Base-by-base conservation (phyloP, 1,284 basidiomycete species). In the Fomitopsis pinicola region DNA sequence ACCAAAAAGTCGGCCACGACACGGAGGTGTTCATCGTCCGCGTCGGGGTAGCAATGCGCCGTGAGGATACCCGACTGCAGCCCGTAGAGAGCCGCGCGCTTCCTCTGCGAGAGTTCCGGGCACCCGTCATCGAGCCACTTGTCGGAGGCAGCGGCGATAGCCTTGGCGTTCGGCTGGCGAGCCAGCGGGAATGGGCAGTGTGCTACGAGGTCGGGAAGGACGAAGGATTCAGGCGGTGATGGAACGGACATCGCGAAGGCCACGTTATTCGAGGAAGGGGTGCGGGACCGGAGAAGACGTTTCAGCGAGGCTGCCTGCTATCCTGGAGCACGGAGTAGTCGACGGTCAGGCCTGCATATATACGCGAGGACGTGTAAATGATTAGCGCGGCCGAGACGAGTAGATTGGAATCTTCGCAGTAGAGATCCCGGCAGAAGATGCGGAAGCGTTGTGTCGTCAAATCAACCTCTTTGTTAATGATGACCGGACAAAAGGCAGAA, bases 51-150 rank as follows among this genome's bases (percentile, higher is more conserved):
- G 71, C 84, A 87, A 68, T 77, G 81, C 1, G 86, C 85, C 22
- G 87, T 84, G 63, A 90, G 82, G 67, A 86, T 82, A 56, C 88
- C 88, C 17, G 85, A 86, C 64, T 85, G 82, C 50, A 89, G 76
- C 19, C 84, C 84, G 64, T 79, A 78, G 55, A 89, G 76, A 6
- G 81, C 82, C 42, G 73, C 72, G 56, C 80, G 75, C 59, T 79
- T 80, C 63, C 82, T 63, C 1, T 61, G 62, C 15, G 65, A 63
- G 42, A 67, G 81, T 45, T 79, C 72, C 26, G 79, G 78, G 62
- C 88, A 79, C n/a, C 79, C 79, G 58, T 81, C 82, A 40, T 77
- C 78, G 33, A 89, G 75, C 88, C 88, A 89, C 42, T 75, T 64
- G 52, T 86, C 82, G 3, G 87, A 86, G 55, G 84, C 76, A 56